Base-by-base conservation (phyloP, 164 flowering plant genomes). In the Warburgia ugandensis region DNA sequence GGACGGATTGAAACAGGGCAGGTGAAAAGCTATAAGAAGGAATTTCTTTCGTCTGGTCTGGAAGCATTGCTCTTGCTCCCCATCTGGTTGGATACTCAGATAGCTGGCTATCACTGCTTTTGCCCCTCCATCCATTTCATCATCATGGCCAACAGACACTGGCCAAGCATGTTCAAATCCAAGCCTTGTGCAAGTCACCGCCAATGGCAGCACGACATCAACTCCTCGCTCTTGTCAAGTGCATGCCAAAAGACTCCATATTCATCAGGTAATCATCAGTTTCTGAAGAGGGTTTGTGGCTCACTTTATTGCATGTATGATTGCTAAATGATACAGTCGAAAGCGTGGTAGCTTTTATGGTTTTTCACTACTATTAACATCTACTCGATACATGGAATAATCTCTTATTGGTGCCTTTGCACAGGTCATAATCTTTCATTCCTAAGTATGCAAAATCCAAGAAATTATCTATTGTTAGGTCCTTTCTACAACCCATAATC, bases 81-180 rank as follows among this genome's bases (percentile, higher is more conserved):
- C 31, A 11, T 62, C 60, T 35, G 51, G 51, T 62, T 55, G 61
- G 56, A 50, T 62, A 39, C 54, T 53, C n/a, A n/a, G n/a, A n/a
- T n/a, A n/a, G n/a, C n/a, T n/a, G n/a, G n/a, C n/a, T n/a, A n/a
- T n/a, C n/a, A n/a, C n/a, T 48, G n/a, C 16, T 27, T 28, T 17
- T 17, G 25, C 22, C 47, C 23, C 30, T 23, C 12, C 13, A 38
- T 33, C 44, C 31, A 39, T n/a, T n/a, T 41, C 68, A 51, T 40
- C 59, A 64, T 58, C 68, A 86, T 87, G 96, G 84, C 87, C 55
- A 89, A 89, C 60, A 79, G 92, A 64, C 89, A 94, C 88, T 94
- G 99, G 99, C 99, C 99, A 22, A 94, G 99, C 62, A 82, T 94
- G 97, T 94, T 94, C 73, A 94, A 84, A 58, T 84, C 99, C 72